Conservation (phyloP, 1,284 basidiomycete genomes). For the Erythrobasidium hasegawianum region DNA sequence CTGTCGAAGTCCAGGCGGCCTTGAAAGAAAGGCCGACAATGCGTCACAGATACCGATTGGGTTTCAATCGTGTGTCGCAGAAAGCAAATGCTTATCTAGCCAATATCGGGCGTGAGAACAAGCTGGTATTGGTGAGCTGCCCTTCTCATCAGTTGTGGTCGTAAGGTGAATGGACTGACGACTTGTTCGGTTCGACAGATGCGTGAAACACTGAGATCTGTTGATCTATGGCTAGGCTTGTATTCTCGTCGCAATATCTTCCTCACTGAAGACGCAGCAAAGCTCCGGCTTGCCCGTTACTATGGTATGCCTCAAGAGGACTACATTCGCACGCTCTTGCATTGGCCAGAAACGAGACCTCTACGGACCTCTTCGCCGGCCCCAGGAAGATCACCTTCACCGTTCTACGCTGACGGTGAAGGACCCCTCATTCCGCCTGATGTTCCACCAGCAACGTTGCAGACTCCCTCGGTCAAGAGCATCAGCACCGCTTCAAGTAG, state of each 20-base stretch:
- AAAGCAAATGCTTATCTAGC: background rate
- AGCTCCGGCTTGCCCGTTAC: background rate
- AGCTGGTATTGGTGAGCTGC: background rate
- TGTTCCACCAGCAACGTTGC: too few relatives aligned
- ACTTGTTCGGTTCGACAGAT: too few relatives aligned
- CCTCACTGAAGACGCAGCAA: background rate
- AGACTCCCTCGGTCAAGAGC: too few relatives aligned
- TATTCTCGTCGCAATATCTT: background rate
- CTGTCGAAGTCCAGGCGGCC: background rate
- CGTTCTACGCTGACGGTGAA: too few relatives aligned
- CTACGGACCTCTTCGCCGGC: too few relatives aligned
- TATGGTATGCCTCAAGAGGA: background rate
- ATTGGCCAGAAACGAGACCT: too few relatives aligned
- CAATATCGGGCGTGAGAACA: background rate
- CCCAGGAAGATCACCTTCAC: too few relatives aligned
- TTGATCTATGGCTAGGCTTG: background rate
- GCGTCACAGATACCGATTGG: background rate
- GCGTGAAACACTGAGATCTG: background rate
- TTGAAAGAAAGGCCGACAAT: background rate
- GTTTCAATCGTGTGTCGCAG: background rate
- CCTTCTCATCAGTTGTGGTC: too few relatives aligned
- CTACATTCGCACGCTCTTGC: background rate
- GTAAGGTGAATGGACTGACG: too few relatives aligned
- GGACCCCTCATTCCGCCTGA: too few relatives aligned
- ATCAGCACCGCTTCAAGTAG: too few relatives aligned